Base-by-base conservation (phyloP, 2,329 filamentous ascomycete species). In the Monosporascus sp. region DNA sequence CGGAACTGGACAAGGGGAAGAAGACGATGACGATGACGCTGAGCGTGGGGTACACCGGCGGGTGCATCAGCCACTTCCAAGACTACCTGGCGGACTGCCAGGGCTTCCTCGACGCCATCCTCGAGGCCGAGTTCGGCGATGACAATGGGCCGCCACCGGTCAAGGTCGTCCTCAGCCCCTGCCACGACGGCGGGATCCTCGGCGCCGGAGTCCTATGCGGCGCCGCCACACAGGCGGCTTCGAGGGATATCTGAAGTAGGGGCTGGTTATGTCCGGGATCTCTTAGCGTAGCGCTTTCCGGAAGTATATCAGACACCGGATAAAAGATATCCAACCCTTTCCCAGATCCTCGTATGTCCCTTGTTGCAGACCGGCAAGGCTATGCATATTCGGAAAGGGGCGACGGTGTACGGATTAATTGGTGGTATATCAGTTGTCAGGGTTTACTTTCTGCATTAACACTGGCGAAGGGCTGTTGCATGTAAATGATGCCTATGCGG, bases 31-130 rank as follows among this genome's bases (percentile, higher is more conserved):
- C 67, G 54, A 61, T 73, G 56, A 85, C 89, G 60, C 68, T 93
- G 31, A 84, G 89, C 1, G 86, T 92, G 22, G 89, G 88, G 1
- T 92, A 90, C 65, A 90, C 89, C 0, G 89, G 89, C 35, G 87
- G 88, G 7, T 90, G 88, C 63, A 92, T 92, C 54, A 81, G 85
- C n/a, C 83, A 89, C 62, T 90, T 90, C 62, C 88, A 89, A 48
- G 80, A 88, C 60, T 91, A 89, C 69, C 74, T 89, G 43, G 71
- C 74, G 45, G 86, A 87, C 61, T 90, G 86, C 58, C 87, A 91
- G 67, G 63, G 71, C 15, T 88, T 88, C 64, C 76, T 92, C 49
- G 83, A 90, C 61, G 65, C 70, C 22, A 71, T 83, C 11, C 60
- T 83, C 50, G 60, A 62, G 17, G 57, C 65, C 27, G 74, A 77